Percentiles rank a stretch among this genome's conserved stretches.
Conservation (phyloP, 75 land plant species). For the Cryptomeria japonica region DNA sequence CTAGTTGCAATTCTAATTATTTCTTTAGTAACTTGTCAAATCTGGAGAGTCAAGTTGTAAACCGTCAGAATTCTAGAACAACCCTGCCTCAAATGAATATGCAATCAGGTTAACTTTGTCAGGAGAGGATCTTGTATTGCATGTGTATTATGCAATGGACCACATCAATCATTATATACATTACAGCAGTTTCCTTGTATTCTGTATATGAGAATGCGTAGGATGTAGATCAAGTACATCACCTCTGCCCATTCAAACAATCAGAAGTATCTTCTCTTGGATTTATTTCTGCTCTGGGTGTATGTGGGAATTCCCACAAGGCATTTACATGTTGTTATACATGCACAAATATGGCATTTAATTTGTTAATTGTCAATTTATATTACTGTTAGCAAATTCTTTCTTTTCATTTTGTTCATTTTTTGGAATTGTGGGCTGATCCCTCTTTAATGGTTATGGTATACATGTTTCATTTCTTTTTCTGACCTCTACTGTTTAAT, state of each 20-base stretch:
- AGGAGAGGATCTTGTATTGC: neutral
- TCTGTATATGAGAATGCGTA: too few species aligned
- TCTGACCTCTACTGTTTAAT: neutral
- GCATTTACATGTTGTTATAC: neutral
- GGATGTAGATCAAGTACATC: neutral
- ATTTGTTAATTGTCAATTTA: neutral
- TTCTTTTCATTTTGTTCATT: neutral
- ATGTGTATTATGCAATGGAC: too few species aligned
- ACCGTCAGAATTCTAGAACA: neutral
- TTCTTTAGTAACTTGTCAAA: too few species aligned
- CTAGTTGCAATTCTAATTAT: too few species aligned
- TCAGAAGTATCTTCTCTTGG: too few species aligned
- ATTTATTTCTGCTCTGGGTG: neutral
- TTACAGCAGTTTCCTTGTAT: too few species aligned
- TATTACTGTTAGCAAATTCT: neutral
- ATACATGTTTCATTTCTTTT: neutral
- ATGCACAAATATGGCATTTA: neutral
- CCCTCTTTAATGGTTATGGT: neutral
- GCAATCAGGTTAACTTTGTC: neutral
- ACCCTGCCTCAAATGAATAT: too few species aligned
- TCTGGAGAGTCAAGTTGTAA: neutral
- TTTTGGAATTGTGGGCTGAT: neutral
- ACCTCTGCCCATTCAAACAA: too few species aligned
- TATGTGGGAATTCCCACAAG: neutral
- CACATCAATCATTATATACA: too few species aligned